phyloP scores from a whole-genome alignment of 306 rosid species.

The Vigna angularis region DNA sequence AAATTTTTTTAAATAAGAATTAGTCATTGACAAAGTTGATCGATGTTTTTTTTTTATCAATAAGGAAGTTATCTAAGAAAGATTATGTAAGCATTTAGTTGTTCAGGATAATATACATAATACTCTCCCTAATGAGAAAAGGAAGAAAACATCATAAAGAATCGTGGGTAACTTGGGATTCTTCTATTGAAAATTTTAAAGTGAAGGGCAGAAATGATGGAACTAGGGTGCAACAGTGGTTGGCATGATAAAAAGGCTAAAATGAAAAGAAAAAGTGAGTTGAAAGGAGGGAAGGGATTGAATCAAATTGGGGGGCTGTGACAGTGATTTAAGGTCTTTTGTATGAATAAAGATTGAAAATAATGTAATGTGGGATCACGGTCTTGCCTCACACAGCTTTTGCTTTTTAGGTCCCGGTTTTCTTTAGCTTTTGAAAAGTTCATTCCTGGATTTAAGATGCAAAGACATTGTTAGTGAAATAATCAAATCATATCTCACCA shows the following conservation, averaged over 20 bases:
- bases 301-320: slow-evolving; percentile 53
- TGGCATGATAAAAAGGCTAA: slow-evolving; percentile 59
- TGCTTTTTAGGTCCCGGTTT: slow-evolving; percentile 54
- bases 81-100: no score
- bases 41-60: no score
- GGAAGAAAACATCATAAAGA: slow-evolving; percentile 39
- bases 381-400: slow-evolving; percentile 51
- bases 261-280: slow-evolving; percentile 53
- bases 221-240: slow-evolving; percentile 61
- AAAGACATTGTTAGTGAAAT: slow-evolving; percentile 33
- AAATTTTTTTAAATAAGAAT: no score
- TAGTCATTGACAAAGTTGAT: no score
- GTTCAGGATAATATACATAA: not conserved
- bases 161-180: slow-evolving; percentile 52
- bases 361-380: slow-evolving; percentile 58
- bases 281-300: slow-evolving; percentile 50
- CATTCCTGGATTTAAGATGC: slow-evolving; percentile 53
- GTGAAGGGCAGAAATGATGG: slow-evolving; percentile 65
- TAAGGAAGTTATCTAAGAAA: no score
- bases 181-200: slow-evolving; percentile 44
- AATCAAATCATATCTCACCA: slow-evolving; percentile 49
- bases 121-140: not conserved
- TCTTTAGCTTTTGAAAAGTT: slow-evolving; percentile 61
- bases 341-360: slow-evolving; percentile 52
- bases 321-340: slow-evolving; percentile 59